Evolutionary conservation across 2,329 filamentous ascomycete species (phyloP).

Genomic region (Aureobasidium pullulans): DNA sequence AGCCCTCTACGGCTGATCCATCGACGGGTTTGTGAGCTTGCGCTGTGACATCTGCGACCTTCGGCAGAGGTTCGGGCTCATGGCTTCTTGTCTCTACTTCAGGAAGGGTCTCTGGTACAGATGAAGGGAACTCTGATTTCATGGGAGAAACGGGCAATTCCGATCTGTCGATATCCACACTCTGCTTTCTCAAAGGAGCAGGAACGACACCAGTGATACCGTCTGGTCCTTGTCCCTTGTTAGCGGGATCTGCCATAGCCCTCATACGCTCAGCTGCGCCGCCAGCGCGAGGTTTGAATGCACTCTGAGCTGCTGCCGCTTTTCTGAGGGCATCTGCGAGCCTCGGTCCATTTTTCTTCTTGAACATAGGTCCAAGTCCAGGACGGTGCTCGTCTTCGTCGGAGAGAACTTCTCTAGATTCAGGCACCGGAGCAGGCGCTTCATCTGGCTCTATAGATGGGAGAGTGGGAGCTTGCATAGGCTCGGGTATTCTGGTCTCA

Average conservation of each 20-base stretch:
- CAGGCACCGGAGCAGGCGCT: not conserved
- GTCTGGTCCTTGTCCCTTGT: constrained; percentile 59
- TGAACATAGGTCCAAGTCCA: constrained; percentile 85
- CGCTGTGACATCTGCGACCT: not conserved
- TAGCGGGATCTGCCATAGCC: constrained; percentile 49
- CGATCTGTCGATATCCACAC: constrained; percentile 10
- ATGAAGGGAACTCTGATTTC: not conserved
- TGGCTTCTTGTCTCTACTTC: constrained; percentile 52
- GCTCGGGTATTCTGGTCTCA: not conserved
- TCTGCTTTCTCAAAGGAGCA: constrained; percentile 48
- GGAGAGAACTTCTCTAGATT: not conserved
- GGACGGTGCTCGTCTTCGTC: constrained; percentile 53
- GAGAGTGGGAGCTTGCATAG: constrained; percentile 11
- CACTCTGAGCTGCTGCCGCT: constrained; percentile 62
- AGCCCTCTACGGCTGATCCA: not conserved
- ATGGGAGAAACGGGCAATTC: not conserved
- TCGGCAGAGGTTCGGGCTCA: constrained; percentile 20
- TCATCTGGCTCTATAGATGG: constrained; percentile 8
- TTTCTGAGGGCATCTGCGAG: constrained; percentile 72
- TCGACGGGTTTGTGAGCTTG: not conserved
- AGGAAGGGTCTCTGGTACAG: constrained; percentile 27
- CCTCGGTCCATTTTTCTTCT: constrained; percentile 64
- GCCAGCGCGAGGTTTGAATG: constrained; percentile 81
- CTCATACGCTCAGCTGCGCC: constrained; percentile 68
- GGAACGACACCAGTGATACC: constrained; percentile 85